Evolutionary conservation across 129 eudicot species (phyloP).

Genomic region (Flaveria trinervia): DNA sequence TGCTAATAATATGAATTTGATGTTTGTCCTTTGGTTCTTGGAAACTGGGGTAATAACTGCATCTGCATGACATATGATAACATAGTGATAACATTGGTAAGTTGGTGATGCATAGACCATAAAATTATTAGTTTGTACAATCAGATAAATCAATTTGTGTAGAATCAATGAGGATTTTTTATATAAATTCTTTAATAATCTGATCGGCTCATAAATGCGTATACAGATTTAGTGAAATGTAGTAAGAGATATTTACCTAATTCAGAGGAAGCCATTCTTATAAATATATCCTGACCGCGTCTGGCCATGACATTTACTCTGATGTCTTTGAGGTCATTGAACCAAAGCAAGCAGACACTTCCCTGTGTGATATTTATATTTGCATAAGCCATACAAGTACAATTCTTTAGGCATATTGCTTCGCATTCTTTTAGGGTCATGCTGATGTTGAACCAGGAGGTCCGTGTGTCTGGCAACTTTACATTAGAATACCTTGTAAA

Average conservation of each 20-base stretch:
- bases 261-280: conserved; percentile 54
- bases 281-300: conserved; percentile 41
- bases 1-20: conserved; percentile 19
- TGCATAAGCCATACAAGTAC: conserved; percentile 53
- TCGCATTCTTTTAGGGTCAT: conserved; percentile 44
- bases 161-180: too few species aligned
- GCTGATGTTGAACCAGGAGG: conserved; percentile 29
- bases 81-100: not conserved
- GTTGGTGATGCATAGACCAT: not conserved
- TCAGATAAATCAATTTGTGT: too few species aligned
- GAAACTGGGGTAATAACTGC: conserved; percentile 7
- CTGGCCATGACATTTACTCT: conserved; percentile 9
- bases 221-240: not conserved
- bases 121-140: too few species aligned
- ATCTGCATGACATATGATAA: not conserved
- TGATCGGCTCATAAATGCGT: not conserved
- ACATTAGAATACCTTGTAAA: conserved; percentile 30
- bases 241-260: conserved; percentile 34
- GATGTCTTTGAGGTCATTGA: conserved; percentile 46
- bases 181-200: too few species aligned
- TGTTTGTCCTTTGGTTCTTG: conserved; percentile 11
- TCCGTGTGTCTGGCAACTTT: conserved; percentile 44
- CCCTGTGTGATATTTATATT: conserved; percentile 31
- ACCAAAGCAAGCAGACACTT: conserved; percentile 63
- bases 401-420: conserved; percentile 41